Base-by-base conservation (phyloP, 2,329 filamentous ascomycete species). In the Hypoxylon sp. region DNA sequence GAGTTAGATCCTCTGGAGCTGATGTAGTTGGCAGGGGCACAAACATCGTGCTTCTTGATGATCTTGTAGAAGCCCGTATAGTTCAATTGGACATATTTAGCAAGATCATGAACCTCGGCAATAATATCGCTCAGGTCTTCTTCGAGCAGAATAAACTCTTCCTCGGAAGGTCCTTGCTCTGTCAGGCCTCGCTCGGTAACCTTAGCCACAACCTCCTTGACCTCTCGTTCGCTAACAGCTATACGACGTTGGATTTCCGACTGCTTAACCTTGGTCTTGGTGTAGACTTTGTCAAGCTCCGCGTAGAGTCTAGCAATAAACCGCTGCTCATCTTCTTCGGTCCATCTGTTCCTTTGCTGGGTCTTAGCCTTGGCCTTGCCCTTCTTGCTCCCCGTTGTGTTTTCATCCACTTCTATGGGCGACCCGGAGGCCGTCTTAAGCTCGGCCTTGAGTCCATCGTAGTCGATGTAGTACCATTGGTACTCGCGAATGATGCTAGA, bases 61-160 rank as follows among this genome's bases (percentile, higher is more conserved):
- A 99, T 99, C 86, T 99, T 99, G 85, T 98, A 97, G 80, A 99
- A 99, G 4, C 96, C 96, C 0, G 95, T 98, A 79, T 99, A 99
- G 82, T 99, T 99, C 78, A 99, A 84, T 83, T 98, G 95, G 6
- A 97, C 97, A 79, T 97, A 99, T 82, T 98, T 98, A 80, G 96
- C 94, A 67, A 99, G 87, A 77, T 99, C 96, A 81, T 99, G 95
- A 21, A 99, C 96, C 77, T 99, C 95, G 74, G 96, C 96, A 79
- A 99, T 99, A 77, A 99, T 94, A 80, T 99, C 96, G 82, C 94
- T 97, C 76, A 99, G 83, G 76, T 97, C 94, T 79, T 97, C 93
- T 83, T 99, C 96, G 32, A 98, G 87, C 75, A 97, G 83, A 84
- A 97, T 89, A 76, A 98, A 98, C 79, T 98, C 95, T 73, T 98